Base-by-base conservation (phyloP, 176 grass and related monocot genomes). In the Raddia guianensis region DNA sequence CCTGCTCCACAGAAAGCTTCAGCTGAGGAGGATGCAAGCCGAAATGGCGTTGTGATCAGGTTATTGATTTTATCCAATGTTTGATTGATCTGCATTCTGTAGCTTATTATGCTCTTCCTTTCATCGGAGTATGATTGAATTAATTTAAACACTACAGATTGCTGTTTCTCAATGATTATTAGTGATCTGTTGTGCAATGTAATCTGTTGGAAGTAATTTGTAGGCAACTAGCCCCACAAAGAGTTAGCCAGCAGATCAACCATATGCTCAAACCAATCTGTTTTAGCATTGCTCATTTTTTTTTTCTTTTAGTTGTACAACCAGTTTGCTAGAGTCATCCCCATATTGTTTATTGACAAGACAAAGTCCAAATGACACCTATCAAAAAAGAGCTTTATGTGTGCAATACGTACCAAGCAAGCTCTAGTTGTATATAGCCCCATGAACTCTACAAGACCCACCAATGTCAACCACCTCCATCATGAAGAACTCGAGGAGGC, bases 41-140 rank as follows among this genome's bases (percentile, higher is more conserved):
- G 92, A 91, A 86, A 94, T 94, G 92, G 89, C 92, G 19, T 85
- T 94, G 69, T 94, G 76, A 81, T 85, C 66, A 89, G 86, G 89
- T 91, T 74, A 59, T 43, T 46, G 8, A 3, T 68, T 82, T n/a
- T 73, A 78, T 70, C 16, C 4, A 48, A 6, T 71, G 12, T 51
- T 57, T 72, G 56, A 49, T 58, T 9, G 12, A 18, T 44, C 5
- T 72, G 15, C 19, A 60, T 5, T 48, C 5, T 64, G 13, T n/a
- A n/a, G n/a, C n/a, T n/a, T n/a, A n/a, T 64, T 35, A 16, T 78
- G 42, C 4, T 66, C 16, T 82, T 80, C 12, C 11, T 15, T 57
- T 43, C 44, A 48, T 73, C 7, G 1, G 12, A 59, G 70, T 16
- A 14, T 49, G 44, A 50, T 71, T 72, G 68, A 33, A 54, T 32